Conservation (phyloP, 2,329 filamentous ascomycete species). For the Cladophialophora yegresii region DNA sequence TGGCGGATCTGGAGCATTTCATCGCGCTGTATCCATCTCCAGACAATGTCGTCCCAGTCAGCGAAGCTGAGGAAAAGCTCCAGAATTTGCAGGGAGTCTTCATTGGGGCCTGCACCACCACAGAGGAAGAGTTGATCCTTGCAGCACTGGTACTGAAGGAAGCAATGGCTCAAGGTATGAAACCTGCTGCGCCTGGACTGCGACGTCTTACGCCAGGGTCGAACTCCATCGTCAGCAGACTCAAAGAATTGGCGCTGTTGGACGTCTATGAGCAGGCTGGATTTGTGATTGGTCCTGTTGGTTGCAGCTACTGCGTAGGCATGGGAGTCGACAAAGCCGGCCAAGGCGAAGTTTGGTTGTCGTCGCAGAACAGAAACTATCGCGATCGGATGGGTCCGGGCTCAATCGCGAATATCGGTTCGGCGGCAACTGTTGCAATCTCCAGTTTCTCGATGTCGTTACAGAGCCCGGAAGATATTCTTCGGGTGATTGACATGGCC, state of each 20-base stretch:
- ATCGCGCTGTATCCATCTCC: conserved; percentile 48
- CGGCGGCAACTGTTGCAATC: conserved; percentile 13
- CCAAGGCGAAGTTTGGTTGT: conserved; percentile 49
- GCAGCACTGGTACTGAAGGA: conserved; percentile 47
- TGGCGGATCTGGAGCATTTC: conserved; percentile 44
- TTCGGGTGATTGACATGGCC: conserved; percentile 34
- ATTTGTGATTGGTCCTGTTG: conserved; percentile 47
- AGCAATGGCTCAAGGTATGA: conserved; percentile 43
- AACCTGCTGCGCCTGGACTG: conserved; percentile 40
- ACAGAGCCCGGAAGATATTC: conserved; percentile 26
- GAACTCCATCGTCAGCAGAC: conserved; percentile 43
- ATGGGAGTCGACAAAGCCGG: conserved; percentile 48
- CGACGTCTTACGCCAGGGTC: conserved; percentile 48
- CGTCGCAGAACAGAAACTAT: conserved; percentile 52
- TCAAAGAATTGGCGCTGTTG: conserved; percentile 42
- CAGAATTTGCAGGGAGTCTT: conserved; percentile 46
- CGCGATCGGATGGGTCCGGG: conserved; percentile 50
- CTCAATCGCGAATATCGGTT: conserved; percentile 14
- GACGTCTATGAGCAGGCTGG: conserved; percentile 47
- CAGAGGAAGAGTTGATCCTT: conserved; percentile 50
- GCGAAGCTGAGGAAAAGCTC: conserved; percentile 32
- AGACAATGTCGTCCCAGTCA: conserved; percentile 49
- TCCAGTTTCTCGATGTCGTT: conserved; percentile 19
- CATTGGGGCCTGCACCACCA: conserved; percentile 53
- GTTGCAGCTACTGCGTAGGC: conserved; percentile 52